Percentiles rank a stretch among this genome's conserved stretches.
phyloP scores from a whole-genome alignment of 345 rosid species.

The Sisymbrium irio region DNA sequence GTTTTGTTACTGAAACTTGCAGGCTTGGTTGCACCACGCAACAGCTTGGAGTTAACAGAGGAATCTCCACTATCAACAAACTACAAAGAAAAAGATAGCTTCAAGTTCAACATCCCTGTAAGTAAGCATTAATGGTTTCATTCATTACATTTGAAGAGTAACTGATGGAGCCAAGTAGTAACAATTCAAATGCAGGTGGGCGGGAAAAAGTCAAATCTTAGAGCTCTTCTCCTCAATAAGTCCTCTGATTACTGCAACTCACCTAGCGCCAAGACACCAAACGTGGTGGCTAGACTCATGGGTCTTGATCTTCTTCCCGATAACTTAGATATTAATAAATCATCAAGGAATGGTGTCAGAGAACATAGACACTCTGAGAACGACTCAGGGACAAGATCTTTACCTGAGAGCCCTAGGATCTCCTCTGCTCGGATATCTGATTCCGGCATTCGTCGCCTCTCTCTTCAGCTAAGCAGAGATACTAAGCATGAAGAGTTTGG shows the following conservation, averaged over 20 bases:
- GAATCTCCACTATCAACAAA: constrained; percentile 37
- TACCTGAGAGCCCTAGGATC: constrained; percentile 70
- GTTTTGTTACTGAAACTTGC: constrained; percentile 8
- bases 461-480: constrained; percentile 71
- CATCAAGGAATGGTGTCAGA: constrained; percentile 33
- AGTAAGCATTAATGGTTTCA: constrained; percentile 25
- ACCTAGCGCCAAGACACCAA: constrained; percentile 71
- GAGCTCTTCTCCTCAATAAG: neutral
- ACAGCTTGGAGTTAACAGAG: constrained; percentile 71
- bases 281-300: constrained; percentile 80
- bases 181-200: constrained; percentile 34
- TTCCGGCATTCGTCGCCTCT: constrained; percentile 50
- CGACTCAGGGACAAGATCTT: constrained; percentile 42
- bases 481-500: constrained; percentile 33
- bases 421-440: constrained; percentile 71
- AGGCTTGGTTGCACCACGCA: constrained; percentile 72
- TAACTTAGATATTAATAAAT: constrained; percentile 29
- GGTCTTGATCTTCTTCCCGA: constrained; percentile 87
- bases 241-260: constrained; percentile 34
- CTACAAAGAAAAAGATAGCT: constrained; percentile 31
- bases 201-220: constrained; percentile 15
- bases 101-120: constrained; percentile 48
- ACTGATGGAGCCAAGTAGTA: constrained; percentile 34
- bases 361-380: neutral
- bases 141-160: neutral